Evolutionary conservation across 2,329 filamentous ascomycete genomes (phyloP).

Genomic region (Aureobasidium sp.): DNA sequence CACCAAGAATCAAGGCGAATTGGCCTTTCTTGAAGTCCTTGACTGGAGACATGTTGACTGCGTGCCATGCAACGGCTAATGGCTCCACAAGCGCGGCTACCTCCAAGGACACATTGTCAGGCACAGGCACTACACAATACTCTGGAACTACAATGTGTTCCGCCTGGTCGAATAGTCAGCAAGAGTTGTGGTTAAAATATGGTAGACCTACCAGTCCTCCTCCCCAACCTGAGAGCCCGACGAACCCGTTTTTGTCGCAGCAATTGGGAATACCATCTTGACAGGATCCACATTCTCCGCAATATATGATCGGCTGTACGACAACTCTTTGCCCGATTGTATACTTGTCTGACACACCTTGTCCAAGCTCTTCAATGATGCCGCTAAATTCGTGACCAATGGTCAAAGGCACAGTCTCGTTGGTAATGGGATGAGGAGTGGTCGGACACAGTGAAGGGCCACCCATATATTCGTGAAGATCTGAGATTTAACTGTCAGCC

Average conservation of each 20-base stretch:
- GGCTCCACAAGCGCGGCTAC: conserved; percentile 47
- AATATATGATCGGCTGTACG: conserved; percentile 48
- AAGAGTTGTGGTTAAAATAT: neutral
- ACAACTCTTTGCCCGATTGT: conserved; percentile 41
- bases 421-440: conserved; percentile 47
- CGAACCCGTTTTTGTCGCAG: conserved; percentile 46
- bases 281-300: conserved; percentile 44
- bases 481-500: neutral
- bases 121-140: conserved; percentile 38
- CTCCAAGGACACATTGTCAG: conserved; percentile 44
- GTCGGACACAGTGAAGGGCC: conserved; percentile 36
- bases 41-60: conserved; percentile 39
- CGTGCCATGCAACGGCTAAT: conserved; percentile 48
- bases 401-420: conserved; percentile 43
- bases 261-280: conserved; percentile 45
- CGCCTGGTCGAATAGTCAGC: neutral
- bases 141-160: conserved; percentile 41
- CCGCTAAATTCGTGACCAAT: conserved; percentile 48
- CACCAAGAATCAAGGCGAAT: conserved; percentile 42
- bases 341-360: conserved; percentile 37
- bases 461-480: conserved; percentile 28
- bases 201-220: conserved; percentile 32
- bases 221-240: conserved; percentile 45
- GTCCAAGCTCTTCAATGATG: conserved; percentile 42
- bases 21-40: conserved; percentile 35